phyloP scores from a whole-genome alignment of 176 grass and related monocot genomes.

The Oropetium thomaeum region DNA sequence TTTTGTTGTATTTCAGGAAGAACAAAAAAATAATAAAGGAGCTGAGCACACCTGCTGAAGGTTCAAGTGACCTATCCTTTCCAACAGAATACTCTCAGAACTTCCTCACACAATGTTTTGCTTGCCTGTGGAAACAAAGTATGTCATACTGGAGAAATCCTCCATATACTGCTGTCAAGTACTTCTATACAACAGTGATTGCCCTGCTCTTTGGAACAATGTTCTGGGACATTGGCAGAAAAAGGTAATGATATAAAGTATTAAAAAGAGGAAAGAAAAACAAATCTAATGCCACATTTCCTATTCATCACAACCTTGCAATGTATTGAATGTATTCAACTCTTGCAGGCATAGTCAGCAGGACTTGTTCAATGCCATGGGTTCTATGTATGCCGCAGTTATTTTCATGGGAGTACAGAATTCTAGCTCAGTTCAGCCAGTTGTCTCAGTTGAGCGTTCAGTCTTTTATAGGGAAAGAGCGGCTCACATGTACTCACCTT shows the following conservation, averaged over 20 bases:
- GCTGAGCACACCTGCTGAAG: constrained; percentile 49
- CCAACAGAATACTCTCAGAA: constrained; percentile 64
- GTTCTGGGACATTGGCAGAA: constrained; percentile 75
- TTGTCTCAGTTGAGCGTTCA: constrained; percentile 68
- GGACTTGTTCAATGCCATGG: constrained; percentile 87
- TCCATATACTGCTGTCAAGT: constrained; percentile 76
- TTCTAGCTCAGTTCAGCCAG: constrained; percentile 60
- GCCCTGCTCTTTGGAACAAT: constrained; percentile 82
- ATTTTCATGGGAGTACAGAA: constrained; percentile 78
- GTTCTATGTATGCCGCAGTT: constrained; percentile 80
- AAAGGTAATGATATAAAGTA: constrained; percentile 46
- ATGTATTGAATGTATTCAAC: constrained; percentile 5
- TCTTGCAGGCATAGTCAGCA: constrained; percentile 57
- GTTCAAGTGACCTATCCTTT: constrained; percentile 71
- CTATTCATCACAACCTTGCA: not conserved
- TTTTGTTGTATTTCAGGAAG: constrained; percentile 42
- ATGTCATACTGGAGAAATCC: constrained; percentile 95
- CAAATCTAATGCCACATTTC: not conserved
- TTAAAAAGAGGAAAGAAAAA: constrained; percentile 2
- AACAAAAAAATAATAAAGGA: constrained; percentile 66
- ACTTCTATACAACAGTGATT: constrained; percentile 69
- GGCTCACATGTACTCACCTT: constrained; percentile 78
- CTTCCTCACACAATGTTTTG: constrained; percentile 64
- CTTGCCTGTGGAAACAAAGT: constrained; percentile 87
- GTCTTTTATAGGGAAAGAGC: constrained; percentile 89